Conservation (phyloP, 768 basidiomycete genomes). For the Tylopilus subfusipes region DNA sequence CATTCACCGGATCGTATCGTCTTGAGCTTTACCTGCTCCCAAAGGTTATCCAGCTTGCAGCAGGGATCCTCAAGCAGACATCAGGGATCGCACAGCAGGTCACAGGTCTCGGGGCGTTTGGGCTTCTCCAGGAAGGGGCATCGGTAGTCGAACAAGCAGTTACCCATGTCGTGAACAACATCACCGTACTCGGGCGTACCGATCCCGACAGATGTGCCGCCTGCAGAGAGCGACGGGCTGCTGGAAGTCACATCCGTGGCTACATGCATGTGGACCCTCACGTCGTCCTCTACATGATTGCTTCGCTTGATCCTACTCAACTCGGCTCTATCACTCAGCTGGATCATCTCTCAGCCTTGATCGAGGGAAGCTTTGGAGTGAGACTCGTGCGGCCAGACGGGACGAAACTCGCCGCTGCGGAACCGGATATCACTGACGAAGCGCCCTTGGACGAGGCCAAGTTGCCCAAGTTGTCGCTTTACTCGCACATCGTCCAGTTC, state of each 20-base stretch:
- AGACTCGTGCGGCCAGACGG: slow-evolving; percentile 13
- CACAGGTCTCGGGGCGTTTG: neutral
- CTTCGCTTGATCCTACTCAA: neutral
- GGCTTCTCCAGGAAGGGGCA: neutral
- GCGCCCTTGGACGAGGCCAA: neutral
- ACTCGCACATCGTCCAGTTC: slow-evolving; percentile 5
- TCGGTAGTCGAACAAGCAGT: neutral
- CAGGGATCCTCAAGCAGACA: neutral
- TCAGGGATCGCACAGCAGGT: neutral
- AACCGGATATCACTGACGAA: neutral
- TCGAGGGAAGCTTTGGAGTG: slow-evolving; percentile 7
- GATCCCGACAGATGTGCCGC: slow-evolving; percentile 2
- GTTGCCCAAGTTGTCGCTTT: slow-evolving; percentile 8
- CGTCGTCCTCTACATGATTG: slow-evolving; percentile 11
- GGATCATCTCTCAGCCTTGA: neutral
- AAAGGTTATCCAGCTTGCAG: neutral
- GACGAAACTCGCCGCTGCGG: slow-evolving; percentile 1
- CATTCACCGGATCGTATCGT: slow-evolving; percentile 14
- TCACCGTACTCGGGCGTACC: slow-evolving; percentile 7
- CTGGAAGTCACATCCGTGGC: slow-evolving; percentile 9
- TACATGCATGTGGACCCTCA: slow-evolving; percentile 12
- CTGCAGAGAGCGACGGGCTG: slow-evolving; percentile 9
- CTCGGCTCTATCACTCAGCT: neutral
- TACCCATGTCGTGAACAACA: slow-evolving; percentile 8
- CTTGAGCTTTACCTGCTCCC: slow-evolving; percentile 13